Evolutionary conservation across 305 asterid genomes (phyloP), one percentile per base, ranked within the genome.

Genomic region (Striga hermonthica): DNA sequence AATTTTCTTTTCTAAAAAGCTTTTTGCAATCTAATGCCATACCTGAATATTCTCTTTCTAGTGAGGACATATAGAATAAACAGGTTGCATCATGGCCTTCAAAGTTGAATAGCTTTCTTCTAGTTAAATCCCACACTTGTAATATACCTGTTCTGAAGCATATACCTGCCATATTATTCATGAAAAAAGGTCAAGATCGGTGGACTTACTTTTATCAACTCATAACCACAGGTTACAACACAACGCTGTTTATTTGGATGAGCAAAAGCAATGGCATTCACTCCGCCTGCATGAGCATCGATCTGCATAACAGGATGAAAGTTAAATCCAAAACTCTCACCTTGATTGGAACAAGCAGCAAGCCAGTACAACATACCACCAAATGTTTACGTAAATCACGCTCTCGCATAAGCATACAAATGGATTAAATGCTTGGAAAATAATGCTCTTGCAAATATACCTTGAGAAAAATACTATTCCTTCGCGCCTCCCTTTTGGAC

Each of bases 11-110:
- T 44, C 40, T 54, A 61, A 31, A 16, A 40, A 66, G 31, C 11
- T 40, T 9, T 61, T 4, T 4, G 37, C 37, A 49, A 44, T 62
- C 56, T 45, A 69, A 28, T 49, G 14, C 16, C 43, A 56, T 82
- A 87, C 96, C 96, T 86, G 94, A 80, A 88, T 88, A 58, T 81
- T 88, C 79, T 88, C 96, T 72, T 88, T 88, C 81, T 82, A 86
- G 67, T 88, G 96, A 68, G 96, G 94, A 64, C 94, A 88, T 52
- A 88, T 72, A 57, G 96, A 88, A 74, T 86, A 88, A 69, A 88
- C 94, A 28, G 96, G 94, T 22, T 72, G 96, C 87, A 73, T 84
- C 94, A 72, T 88, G 96, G 40, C 96, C 94, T 74, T 88, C 96
- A 63, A 86, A 86, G 76, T 78, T 81, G 70, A 76, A 86, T 41